phyloP scores from a whole-genome alignment of 75 land plant genomes.

The Pinus albicaulis region DNA sequence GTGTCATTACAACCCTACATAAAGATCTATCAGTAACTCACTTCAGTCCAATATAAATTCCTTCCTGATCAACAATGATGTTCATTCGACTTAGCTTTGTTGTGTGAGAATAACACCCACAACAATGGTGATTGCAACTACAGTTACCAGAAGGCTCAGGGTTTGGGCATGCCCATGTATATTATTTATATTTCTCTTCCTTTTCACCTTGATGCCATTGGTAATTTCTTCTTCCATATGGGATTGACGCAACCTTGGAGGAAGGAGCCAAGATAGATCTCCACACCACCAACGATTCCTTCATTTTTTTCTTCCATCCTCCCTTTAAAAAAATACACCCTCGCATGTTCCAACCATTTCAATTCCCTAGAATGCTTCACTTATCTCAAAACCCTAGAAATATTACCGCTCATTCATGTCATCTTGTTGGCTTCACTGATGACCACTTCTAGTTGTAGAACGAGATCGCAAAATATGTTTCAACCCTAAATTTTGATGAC shows the following conservation, averaged over 20 bases:
- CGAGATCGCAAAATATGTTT: constrained; percentile 38
- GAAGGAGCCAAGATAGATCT: constrained; percentile 57
- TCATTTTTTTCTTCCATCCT: constrained; percentile 45
- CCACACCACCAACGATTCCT: constrained; percentile 59
- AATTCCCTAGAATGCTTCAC: constrained; percentile 21
- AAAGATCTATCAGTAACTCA: no score
- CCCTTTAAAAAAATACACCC: constrained; percentile 39
- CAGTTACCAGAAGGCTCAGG: no score
- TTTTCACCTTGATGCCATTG: not conserved
- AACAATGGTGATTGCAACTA: no score
- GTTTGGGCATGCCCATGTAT: not conserved
- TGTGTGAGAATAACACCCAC: no score
- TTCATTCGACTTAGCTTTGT: no score
- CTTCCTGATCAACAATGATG: no score
- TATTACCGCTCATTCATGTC: no score
- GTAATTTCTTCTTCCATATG: constrained; percentile 28
- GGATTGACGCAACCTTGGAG: constrained; percentile 76
- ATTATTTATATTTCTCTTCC: not conserved
- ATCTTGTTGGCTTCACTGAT: constrained; percentile 28
- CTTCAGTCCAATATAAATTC: no score
- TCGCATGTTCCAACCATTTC: constrained; percentile 21
- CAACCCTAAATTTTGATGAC: constrained; percentile 45
- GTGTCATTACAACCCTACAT: no score
- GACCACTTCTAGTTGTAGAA: constrained; percentile 34
- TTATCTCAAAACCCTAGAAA: no score